Evolutionary conservation across 164 flowering plant species (phyloP).

Genomic region (Piper betle): DNA sequence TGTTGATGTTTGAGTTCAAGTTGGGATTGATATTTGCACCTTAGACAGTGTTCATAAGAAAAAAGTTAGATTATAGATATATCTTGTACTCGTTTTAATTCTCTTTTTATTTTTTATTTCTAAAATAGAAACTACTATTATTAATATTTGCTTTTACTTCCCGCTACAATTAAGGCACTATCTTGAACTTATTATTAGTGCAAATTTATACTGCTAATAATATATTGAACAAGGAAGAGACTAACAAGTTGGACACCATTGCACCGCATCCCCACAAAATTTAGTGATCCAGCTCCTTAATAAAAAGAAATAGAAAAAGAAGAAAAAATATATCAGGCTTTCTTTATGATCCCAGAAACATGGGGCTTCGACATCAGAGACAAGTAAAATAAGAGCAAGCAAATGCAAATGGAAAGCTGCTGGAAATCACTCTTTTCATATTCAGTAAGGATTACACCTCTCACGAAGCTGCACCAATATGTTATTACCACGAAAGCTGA

Average conservation of each 20-base stretch:
- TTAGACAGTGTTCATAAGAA: too few species aligned
- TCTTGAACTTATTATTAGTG: too few species aligned
- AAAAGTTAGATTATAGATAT: too few species aligned
- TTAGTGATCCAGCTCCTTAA: background rate
- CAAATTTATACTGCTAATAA: too few species aligned
- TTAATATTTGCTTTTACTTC: too few species aligned
- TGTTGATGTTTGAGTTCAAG: too few species aligned
- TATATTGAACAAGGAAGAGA: background rate
- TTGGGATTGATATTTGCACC: too few species aligned
- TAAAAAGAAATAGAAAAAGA: background rate
- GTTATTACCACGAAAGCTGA: constrained; percentile 23
- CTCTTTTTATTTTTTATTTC: too few species aligned
- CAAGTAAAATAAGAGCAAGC: background rate
- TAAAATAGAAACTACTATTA: too few species aligned
- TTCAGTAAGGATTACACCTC: constrained; percentile 22
- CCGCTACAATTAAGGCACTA: too few species aligned
- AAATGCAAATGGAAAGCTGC: constrained; percentile 4
- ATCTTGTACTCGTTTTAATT: too few species aligned
- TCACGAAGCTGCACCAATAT: constrained; percentile 23
- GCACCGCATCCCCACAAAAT: background rate
- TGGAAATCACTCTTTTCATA: constrained; percentile 34
- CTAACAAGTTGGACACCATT: background rate
- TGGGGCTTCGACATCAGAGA: background rate
- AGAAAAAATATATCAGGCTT: background rate
- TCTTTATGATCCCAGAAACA: background rate